Conservation (phyloP, 2,329 filamentous ascomycete genomes). For the Scleromitrula shiraiana region DNA sequence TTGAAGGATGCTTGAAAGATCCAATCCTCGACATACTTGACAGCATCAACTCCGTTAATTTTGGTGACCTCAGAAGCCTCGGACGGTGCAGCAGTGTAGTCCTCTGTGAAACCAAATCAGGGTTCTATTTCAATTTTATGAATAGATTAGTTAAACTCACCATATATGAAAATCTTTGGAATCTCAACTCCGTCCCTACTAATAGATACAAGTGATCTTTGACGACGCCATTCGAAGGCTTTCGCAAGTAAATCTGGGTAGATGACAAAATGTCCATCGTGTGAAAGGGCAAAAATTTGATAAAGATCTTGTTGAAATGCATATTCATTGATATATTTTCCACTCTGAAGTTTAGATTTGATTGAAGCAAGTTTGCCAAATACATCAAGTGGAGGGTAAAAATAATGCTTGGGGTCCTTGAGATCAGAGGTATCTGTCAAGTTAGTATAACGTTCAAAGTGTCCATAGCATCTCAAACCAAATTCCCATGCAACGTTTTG, state of each 20-base stretch:
- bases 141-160: constrained; percentile 25
- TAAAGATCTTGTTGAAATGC: constrained; percentile 48
- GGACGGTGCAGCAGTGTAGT: constrained; percentile 36
- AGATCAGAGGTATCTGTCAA: constrained; percentile 28
- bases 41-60: constrained; percentile 50
- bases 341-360: constrained; percentile 32
- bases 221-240: constrained; percentile 43
- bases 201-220: constrained; percentile 48
- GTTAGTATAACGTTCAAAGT: neutral
- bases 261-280: constrained; percentile 58
- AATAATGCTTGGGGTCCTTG: constrained; percentile 42
- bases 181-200: constrained; percentile 50
- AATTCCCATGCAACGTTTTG: neutral
- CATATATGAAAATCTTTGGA: constrained; percentile 48
- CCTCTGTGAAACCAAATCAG: constrained; percentile 23
- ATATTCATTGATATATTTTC: constrained; percentile 43
- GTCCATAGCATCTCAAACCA: neutral
- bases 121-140: neutral
- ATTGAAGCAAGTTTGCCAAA: constrained; percentile 39
- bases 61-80: constrained; percentile 40
- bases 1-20: constrained; percentile 31
- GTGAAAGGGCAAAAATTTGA: constrained; percentile 43
- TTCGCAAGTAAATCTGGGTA: constrained; percentile 43
- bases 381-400: constrained; percentile 41
- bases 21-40: constrained; percentile 40